Evolutionary conservation across 2,329 filamentous ascomycete genomes (phyloP).

Genomic region (Fusarium sp.): DNA sequence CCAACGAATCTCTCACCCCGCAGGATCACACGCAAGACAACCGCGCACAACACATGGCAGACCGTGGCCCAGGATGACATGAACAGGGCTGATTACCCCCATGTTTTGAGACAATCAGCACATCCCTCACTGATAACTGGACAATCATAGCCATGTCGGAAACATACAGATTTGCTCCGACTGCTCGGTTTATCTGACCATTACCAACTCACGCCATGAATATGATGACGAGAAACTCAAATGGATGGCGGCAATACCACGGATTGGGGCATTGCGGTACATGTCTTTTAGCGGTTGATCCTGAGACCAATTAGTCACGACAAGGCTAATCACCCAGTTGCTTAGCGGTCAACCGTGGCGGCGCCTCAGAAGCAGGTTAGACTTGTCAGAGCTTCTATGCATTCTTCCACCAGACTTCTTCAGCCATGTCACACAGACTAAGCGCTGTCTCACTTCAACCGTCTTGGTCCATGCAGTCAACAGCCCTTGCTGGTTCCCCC

Average conservation of each 20-base stretch:
- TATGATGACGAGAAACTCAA: conserved; percentile 26
- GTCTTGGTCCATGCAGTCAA: conserved; percentile 3
- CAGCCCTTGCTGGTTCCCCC: conserved; percentile 32
- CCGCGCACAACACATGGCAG: conserved; percentile 27
- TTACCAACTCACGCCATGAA: conserved; percentile 33
- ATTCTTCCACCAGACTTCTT: conserved; percentile 42
- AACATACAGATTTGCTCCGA: conserved; percentile 5
- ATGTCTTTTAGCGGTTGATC: conserved; percentile 16
- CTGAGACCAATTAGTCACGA: conserved; percentile 8
- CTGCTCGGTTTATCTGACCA: conserved; percentile 24
- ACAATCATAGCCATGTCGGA: conserved; percentile 15
- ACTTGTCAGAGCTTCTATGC: conserved; percentile 38
- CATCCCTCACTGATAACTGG: conserved; percentile 6
- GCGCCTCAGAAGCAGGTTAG: conserved; percentile 20
- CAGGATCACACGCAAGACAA: conserved; percentile 29
- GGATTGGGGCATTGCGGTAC: conserved; percentile 1
- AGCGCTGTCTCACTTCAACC: conserved; percentile 10
- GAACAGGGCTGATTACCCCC: conserved; percentile 23
- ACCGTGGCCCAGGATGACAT: conserved; percentile 9
- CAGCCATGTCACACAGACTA: conserved; percentile 21
- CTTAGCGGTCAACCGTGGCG: conserved; percentile 23
- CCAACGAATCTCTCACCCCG: conserved; percentile 30
- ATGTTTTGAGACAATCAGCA: conserved; percentile 3
- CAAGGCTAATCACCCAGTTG: conserved; percentile 12
- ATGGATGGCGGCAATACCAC: conserved; percentile 26